phyloP scores from a whole-genome alignment of 441 rosid genomes.

The Populus hybrid region DNA sequence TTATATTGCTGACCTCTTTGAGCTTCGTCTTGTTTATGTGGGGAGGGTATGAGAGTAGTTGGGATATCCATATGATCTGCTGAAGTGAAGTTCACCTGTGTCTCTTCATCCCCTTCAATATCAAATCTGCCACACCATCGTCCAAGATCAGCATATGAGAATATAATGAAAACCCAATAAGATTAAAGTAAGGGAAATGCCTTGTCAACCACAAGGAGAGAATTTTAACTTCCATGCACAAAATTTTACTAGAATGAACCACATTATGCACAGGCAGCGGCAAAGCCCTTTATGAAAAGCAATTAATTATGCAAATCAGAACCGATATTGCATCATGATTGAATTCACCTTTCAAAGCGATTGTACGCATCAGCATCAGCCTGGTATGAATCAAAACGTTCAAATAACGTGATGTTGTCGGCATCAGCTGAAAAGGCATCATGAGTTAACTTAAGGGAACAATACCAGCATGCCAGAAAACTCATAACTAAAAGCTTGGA shows the following conservation, averaged over 20 bases:
- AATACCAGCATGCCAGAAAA: neutral
- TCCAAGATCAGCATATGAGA: too few relatives aligned
- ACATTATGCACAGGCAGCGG: neutral
- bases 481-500: neutral
- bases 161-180: too few relatives aligned
- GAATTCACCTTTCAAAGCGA: conserved; percentile 69
- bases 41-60: too few relatives aligned
- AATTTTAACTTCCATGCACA: too few relatives aligned
- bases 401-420: conserved; percentile 67
- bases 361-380: conserved; percentile 39
- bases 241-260: neutral
- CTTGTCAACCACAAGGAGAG: too few relatives aligned
- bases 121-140: too few relatives aligned
- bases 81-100: too few relatives aligned
- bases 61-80: too few relatives aligned
- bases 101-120: too few relatives aligned
- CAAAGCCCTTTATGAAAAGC: neutral
- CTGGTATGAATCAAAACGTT: conserved; percentile 58
- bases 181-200: too few relatives aligned
- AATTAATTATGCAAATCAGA: conserved; percentile 1
- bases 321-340: conserved; percentile 1
- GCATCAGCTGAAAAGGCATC: conserved; percentile 55
- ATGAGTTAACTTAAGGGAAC: conserved; percentile 8
- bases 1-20: too few relatives aligned
- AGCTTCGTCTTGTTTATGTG: too few relatives aligned